Conservation (phyloP, 2,329 filamentous ascomycete genomes). For the Fusarium veterinarium region DNA sequence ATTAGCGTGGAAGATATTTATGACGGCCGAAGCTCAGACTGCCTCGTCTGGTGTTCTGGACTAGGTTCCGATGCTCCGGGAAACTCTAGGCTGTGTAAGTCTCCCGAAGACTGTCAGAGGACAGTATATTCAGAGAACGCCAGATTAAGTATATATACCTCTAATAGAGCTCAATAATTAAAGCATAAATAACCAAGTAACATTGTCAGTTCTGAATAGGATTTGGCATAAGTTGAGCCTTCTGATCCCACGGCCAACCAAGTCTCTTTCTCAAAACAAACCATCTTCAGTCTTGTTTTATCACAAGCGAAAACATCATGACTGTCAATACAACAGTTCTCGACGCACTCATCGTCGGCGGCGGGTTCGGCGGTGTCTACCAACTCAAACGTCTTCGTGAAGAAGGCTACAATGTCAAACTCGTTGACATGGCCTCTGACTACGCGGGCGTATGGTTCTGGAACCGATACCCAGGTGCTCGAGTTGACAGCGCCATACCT, state of each 20-base stretch:
- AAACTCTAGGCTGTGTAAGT: accelerated
- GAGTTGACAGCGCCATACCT: background rate
- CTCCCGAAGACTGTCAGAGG: background rate
- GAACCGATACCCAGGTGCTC: background rate
- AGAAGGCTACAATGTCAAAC: background rate
- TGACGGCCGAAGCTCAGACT: accelerated
- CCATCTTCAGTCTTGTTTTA: background rate
- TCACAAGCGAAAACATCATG: background rate
- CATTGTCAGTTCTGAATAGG: accelerated
- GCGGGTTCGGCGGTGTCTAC: background rate
- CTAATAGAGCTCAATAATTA: accelerated
- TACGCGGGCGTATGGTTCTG: background rate
- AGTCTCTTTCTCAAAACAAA: background rate
- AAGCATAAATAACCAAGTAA: background rate
- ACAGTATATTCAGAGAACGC: background rate
- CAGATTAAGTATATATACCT: background rate
- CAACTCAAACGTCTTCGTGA: background rate
- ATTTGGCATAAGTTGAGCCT: background rate
- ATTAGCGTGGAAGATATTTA: background rate
- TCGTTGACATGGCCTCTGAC: background rate
- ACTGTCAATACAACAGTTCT: background rate
- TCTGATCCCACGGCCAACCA: accelerated
- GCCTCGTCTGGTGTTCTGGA: accelerated
- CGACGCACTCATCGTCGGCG: background rate
- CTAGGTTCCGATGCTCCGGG: background rate